phyloP scores from a whole-genome alignment of 1,284 basidiomycete species.

The Irpex rosettiformis region DNA sequence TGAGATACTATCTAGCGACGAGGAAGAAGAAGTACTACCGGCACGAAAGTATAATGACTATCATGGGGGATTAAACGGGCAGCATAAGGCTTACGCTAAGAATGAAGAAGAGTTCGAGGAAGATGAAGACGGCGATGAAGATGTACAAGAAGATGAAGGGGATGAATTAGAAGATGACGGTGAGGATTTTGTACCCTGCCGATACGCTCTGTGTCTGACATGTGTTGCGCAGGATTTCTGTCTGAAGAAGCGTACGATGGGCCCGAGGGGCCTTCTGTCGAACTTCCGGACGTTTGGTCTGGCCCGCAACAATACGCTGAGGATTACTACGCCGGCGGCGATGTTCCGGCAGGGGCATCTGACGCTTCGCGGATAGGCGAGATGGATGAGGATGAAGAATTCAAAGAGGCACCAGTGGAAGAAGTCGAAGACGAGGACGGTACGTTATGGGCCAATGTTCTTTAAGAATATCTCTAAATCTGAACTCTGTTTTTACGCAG shows the following conservation, averaged over 20 bases:
- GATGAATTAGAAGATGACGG: conserved; percentile 15
- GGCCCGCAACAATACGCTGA: conserved; percentile 49
- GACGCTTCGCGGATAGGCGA: conserved; percentile 13
- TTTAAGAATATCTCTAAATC: too few species aligned
- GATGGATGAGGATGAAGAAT: conserved; percentile 13
- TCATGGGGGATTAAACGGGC: too few species aligned
- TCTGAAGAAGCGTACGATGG: conserved; percentile 3
- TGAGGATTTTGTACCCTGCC: not conserved
- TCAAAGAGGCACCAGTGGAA: conserved; percentile 6
- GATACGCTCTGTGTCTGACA: not conserved
- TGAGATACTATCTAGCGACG: conserved; percentile 11
- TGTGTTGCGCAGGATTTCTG: conserved; percentile 1
- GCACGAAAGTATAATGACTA: conserved; percentile 8
- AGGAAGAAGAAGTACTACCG: conserved; percentile 10
- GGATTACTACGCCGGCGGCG: conserved; percentile 35
- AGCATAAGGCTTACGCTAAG: not conserved
- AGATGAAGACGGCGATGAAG: not conserved
- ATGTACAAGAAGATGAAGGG: conserved; percentile 11
- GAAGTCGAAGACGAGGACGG: conserved; percentile 4
- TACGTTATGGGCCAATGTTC: too few species aligned
- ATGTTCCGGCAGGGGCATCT: conserved; percentile 18
- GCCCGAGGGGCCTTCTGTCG: conserved; percentile 20
- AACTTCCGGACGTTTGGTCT: conserved; percentile 47
- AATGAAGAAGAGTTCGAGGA: not conserved
- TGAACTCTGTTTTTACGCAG: too few species aligned